A percentile compares a stretch with the other conserved stretches of the same genome.
Evolutionary conservation across 73 alveolate genomes (phyloP).

Genomic region (Paramecium pentaurelia): DNA sequence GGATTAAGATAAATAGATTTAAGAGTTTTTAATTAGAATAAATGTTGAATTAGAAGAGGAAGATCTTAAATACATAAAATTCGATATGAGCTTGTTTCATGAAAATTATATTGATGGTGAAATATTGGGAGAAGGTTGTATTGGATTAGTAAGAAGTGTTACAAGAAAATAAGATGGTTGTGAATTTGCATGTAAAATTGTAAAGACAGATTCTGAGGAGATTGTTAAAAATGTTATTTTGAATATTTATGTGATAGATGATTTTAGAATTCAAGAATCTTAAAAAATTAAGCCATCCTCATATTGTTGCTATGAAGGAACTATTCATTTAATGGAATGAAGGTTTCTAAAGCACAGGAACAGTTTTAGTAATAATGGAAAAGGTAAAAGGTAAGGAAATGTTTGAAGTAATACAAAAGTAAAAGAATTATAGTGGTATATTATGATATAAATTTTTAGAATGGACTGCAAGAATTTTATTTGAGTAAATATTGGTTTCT

Average conservation of each 20-base stretch:
- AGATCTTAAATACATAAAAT: not conserved
- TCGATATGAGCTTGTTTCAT: not conserved
- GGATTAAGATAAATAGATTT: not conserved
- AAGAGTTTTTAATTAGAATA: not conserved
- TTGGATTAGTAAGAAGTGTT: not conserved
- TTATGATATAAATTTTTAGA: not conserved
- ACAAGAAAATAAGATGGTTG: slow-evolving; percentile 30
- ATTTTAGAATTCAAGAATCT: slow-evolving; percentile 47
- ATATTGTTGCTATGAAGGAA: slow-evolving; percentile 34
- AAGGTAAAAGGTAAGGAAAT: slow-evolving; percentile 35
- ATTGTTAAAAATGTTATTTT: slow-evolving; percentile 25
- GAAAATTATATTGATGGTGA: slow-evolving; percentile 20
- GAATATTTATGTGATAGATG: not conserved
- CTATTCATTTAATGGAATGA: slow-evolving; percentile 29
- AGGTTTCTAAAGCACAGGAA: slow-evolving; percentile 41
- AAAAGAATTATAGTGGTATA: slow-evolving; percentile 38
- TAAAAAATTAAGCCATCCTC: slow-evolving; percentile 47
- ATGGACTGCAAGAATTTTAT: not conserved
- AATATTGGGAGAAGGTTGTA: slow-evolving; percentile 55
- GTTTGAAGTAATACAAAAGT: slow-evolving; percentile 46
- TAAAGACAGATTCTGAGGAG: slow-evolving; percentile 52
- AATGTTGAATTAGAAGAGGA: not conserved
- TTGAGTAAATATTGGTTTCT: not conserved
- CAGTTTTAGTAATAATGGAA: slow-evolving; percentile 45
- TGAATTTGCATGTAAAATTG: slow-evolving; percentile 46